Evolutionary conservation across 1,139 yeast genomes (phyloP).

Genomic region (Hyphopichia wangnamkhiaoensis): DNA sequence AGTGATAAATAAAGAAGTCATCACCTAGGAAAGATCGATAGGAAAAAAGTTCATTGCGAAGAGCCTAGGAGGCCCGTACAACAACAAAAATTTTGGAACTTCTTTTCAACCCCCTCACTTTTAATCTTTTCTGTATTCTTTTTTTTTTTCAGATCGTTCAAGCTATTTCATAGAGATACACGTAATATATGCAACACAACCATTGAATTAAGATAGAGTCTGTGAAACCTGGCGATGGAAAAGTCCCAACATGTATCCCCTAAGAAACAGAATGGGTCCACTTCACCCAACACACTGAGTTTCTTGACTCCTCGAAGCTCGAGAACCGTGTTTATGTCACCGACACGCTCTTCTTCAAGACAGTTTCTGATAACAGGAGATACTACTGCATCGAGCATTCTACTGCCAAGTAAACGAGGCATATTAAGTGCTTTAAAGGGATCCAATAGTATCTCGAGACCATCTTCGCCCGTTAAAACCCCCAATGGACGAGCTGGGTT

Average conservation of each 20-base stretch:
- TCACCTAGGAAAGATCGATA: no score
- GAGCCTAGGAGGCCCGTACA: no score
- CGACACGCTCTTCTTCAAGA: not conserved
- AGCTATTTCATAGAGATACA: not conserved
- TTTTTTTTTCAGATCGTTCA: not conserved
- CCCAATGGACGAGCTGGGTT: conserved; percentile 51
- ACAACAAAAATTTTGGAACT: no score
- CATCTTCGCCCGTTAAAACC: conserved; percentile 31
- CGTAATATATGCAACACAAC: not conserved
- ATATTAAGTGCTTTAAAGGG: not conserved
- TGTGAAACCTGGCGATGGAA: not conserved
- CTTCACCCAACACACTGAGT: not conserved
- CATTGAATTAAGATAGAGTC: no score
- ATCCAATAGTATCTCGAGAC: not conserved
- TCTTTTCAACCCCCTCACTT: no score
- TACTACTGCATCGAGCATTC: not conserved
- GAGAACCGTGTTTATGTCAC: not conserved
- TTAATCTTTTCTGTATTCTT: not conserved
- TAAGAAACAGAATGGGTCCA: not conserved
- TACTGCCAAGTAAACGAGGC: conserved; percentile 1
- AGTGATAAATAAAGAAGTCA: no score
- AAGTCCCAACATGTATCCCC: not conserved
- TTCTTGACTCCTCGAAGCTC: conserved; percentile 2
- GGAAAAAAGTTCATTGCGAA: no score
- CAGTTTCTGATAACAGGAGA: not conserved